Evolutionary conservation across 2,329 filamentous ascomycete genomes (phyloP), one percentile per base, ranked within the genome.

Genomic region (Apiospora sp.): DNA sequence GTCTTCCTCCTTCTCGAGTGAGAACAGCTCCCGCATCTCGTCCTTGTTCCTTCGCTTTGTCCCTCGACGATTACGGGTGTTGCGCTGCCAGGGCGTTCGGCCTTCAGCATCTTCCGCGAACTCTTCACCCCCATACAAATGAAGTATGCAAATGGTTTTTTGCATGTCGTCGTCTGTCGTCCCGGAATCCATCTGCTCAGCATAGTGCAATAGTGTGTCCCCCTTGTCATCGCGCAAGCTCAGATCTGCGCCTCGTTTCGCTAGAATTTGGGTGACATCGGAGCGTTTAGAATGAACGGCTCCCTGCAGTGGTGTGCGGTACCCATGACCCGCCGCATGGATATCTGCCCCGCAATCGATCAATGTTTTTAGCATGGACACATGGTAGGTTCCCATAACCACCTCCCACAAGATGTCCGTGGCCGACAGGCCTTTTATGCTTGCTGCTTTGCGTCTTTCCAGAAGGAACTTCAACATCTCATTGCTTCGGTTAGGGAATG

Each of bases 1-100:
- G 10, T 51, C 16, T 10, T 34, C 16, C 12, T 4, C 30, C 3
- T 4, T 1, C 6, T 22, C 30, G 2, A 8, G 16, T 16, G 16
- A 22, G 27, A 61, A 1, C 5, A 61, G 54, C 6, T 61, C 27
- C 8, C 22, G 0, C 14, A 61, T 61, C 30, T 61, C 13, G 16
- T 22, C 16, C 6, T 22, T 12, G 54, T 37, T 22, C 22, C 54
- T 34, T 37, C 54, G 14, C 54, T 37, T 34, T 7, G 13, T 19
- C 24, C n/a, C n/a, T 13, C 0, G 13, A 14, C 0, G 13, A 22
- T 61, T 61, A 1, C 8, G 0, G 16, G 4, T 0, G 16, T 61
- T 61, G 16, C 8, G 16, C 30, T 61, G 54, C 27, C 27, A 61
- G 1, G 54, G 54, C 19, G 54, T 61, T 7, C 6, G 54, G 16